Percentiles rank a stretch among this genome's conserved stretches.
Conservation (phyloP, 1,139 yeast genomes). For the Sugiyamaella novakii region DNA sequence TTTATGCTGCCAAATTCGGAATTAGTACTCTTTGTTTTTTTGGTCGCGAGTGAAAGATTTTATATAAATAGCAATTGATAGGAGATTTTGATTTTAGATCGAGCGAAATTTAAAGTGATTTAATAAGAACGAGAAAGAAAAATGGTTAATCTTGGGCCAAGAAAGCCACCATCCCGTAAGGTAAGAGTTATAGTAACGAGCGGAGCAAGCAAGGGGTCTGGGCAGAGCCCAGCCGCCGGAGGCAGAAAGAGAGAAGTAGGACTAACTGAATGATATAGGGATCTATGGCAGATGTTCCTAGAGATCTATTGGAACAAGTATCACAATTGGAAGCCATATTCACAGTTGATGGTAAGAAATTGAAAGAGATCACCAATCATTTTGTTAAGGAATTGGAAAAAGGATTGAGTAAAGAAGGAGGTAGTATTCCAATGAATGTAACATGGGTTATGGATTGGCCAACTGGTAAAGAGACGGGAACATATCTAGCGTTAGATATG, state of each 20-base stretch:
- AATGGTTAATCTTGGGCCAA: conserved; percentile 86
- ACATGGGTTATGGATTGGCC: conserved; percentile 96
- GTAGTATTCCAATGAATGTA: conserved; percentile 79
- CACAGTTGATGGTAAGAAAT: conserved; percentile 60
- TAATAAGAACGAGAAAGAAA: neutral
- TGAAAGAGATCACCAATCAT: conserved; percentile 68
- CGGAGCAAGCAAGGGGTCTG: conserved; percentile 9
- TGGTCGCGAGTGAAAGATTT: neutral
- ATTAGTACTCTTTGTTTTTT: conserved; percentile 6
- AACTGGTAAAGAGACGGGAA: conserved; percentile 86
- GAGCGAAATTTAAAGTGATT: neutral
- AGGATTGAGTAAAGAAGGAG: conserved; percentile 43
- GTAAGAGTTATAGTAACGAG: conserved; percentile 33
- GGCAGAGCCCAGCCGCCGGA: conserved; percentile 12
- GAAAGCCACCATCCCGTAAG: conserved; percentile 79
- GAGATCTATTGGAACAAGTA: conserved; percentile 60
- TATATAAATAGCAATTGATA: neutral
- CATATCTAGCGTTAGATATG: conserved; percentile 87
- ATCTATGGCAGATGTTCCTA: conserved; percentile 75
- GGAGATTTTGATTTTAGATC: neutral
- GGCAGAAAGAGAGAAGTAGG: neutral
- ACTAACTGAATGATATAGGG: conserved; percentile 44
- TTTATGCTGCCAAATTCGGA: conserved; percentile 6
- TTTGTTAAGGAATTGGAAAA: conserved; percentile 73
- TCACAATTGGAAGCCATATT: conserved; percentile 62